Evolutionary conservation across 805 yeast genomes (phyloP).

Genomic region (Spathaspora girioi): DNA sequence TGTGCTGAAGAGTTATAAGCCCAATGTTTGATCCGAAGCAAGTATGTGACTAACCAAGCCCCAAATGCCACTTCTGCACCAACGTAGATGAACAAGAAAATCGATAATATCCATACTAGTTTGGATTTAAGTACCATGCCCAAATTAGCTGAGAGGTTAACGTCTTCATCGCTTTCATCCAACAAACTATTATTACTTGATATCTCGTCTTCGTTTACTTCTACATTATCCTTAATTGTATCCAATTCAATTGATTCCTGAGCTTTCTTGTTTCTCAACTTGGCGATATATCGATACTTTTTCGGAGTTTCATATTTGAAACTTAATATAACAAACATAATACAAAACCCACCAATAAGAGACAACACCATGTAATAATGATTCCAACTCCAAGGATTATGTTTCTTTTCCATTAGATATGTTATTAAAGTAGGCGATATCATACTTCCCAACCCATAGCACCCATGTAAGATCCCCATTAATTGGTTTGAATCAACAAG

Average conservation of each 20-base stretch:
- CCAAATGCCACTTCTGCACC: conserved; percentile 55
- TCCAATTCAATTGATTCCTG: conserved; percentile 12
- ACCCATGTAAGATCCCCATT: conserved; percentile 50
- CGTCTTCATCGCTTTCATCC: conserved; percentile 5
- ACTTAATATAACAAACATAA: conserved; percentile 19
- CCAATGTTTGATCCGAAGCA: conserved; percentile 35
- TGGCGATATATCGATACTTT: conserved; percentile 33
- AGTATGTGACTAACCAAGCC: conserved; percentile 48
- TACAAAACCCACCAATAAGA: conserved; percentile 17
- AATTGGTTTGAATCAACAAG: conserved; percentile 46
- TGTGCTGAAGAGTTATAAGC: conserved; percentile 39
- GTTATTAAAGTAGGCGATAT: conserved; percentile 47
- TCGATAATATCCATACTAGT: conserved; percentile 38
- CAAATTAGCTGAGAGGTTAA: conserved; percentile 16
- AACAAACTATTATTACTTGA: neutral
- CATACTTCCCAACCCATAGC: conserved; percentile 53
- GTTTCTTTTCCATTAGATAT: conserved; percentile 31
- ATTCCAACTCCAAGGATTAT: conserved; percentile 45
- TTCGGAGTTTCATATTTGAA: conserved; percentile 44
- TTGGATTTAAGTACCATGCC: conserved; percentile 31
- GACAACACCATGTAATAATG: conserved; percentile 40
- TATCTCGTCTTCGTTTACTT: conserved; percentile 1
- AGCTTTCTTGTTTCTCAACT: conserved; percentile 6
- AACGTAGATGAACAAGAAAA: conserved; percentile 44
- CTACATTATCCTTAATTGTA: neutral